Base-by-base conservation (phyloP, 306 rosid species). In the Gastrolobium villosum region DNA sequence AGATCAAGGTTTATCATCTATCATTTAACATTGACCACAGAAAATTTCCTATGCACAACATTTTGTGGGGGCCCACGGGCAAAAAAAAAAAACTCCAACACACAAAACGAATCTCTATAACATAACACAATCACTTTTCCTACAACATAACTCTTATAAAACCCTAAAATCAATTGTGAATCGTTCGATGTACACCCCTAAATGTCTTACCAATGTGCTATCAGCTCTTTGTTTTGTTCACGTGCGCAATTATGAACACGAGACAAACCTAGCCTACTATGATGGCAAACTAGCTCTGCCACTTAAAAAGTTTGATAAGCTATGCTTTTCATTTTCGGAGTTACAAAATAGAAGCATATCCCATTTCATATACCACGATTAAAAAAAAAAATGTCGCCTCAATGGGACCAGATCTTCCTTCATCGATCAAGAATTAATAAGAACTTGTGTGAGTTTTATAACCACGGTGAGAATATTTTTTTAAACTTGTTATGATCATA, bases 221-320 rank as follows among this genome's bases (percentile, higher is more conserved):
- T 57, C 10, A 5, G 49, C 56, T 49, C 70, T 30, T 57, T 57
- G 72, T 46, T 67, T 56, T 66, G 49, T 41, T 75, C 5, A 46
- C 40, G 45, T 46, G 11, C 10, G 11, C 10, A 54, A 7, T 7
- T 31, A 34, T 57, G n/a, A 5, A 50, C 50, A 49, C 61, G 26
- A 67, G 56, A 68, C 8, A 59, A 75, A 49, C 37, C 28, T 48
- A 68, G 57, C 61, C 41, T 56, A 9, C 7, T 36, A 48, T 2
- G n/a, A 39, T 20, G 64, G 48, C 59, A 60, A 41, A 40, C 35
- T 46, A 41, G 35, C 41, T 70, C 9, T 66, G 71, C 82, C 79
- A 64, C 76, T 48, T 71, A 15, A 26, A 14, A 64, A 62, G 36
- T 36, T 65, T 41, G 39, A 30, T 74, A 45, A 3, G 10, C 7